These are phyloP conservation scores for Penicillium fimorum DNA, from an alignment of 495 filamentous ascomycete genomes.

Conservation along the genomic window DNA sequence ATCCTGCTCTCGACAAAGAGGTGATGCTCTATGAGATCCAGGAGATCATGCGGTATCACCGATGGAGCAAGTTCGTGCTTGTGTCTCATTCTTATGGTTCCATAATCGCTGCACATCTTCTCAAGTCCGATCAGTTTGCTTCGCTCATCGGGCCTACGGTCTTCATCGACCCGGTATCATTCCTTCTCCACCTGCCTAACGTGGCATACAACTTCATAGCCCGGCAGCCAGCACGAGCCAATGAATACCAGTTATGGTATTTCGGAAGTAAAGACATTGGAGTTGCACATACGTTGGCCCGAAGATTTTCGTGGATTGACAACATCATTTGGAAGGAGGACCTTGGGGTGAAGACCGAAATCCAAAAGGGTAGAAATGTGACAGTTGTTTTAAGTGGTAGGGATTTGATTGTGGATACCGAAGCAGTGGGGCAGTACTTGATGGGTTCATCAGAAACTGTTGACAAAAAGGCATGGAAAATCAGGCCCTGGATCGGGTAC, in stretches of 20 bases:
- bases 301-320: constrained; percentile 10
- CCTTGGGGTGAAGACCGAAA: too few species aligned
- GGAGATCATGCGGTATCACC: constrained; percentile 1
- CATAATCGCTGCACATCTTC: constrained; percentile 11
- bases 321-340: constrained; percentile 13
- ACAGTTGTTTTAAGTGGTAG: too few species aligned
- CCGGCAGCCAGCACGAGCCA: constrained; percentile 8
- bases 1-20: constrained; percentile 5
- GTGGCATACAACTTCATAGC: constrained; percentile 14
- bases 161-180: constrained; percentile 8
- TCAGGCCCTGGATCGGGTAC: too few species aligned
- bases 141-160: background rate
- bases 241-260: constrained; percentile 14
- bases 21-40: constrained; percentile 4
- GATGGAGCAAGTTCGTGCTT: constrained; percentile 9
- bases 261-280: constrained; percentile 10
- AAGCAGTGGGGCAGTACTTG: too few species aligned
- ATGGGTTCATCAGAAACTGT: too few species aligned
- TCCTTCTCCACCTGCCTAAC: constrained; percentile 12
- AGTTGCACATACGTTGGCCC: constrained; percentile 9
- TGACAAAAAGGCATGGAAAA: too few species aligned
- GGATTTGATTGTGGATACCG: too few species aligned
- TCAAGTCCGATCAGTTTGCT: constrained; percentile 8
- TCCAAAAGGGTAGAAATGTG: too few species aligned
- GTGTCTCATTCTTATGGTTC: constrained; percentile 13